phyloP scores from a whole-genome alignment of 75 land plant genomes.

The Pinus tabuliformis region DNA sequence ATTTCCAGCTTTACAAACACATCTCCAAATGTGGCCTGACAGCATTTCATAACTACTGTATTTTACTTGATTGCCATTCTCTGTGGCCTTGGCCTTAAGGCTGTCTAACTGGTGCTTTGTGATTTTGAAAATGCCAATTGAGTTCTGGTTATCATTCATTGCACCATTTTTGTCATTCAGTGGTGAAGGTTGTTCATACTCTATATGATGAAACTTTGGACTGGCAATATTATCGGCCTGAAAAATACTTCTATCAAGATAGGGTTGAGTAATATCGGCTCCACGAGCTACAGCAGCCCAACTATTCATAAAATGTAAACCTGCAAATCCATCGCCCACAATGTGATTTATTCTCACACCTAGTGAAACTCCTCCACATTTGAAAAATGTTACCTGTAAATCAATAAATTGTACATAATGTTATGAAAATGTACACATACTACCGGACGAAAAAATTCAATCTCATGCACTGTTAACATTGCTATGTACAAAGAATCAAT shows the following conservation, averaged over 20 bases:
- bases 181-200: conserved; percentile 41
- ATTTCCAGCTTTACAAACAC: conserved; percentile 32
- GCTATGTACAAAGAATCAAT: too few species aligned
- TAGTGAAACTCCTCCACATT: conserved; percentile 57
- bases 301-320: conserved; percentile 56
- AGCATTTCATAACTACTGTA: conserved; percentile 56
- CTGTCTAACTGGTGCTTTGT: background rate
- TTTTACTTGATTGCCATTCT: background rate
- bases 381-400: conserved; percentile 50
- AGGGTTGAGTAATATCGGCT: conserved; percentile 24
- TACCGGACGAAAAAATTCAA: background rate
- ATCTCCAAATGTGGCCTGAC: conserved; percentile 62
- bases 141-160: background rate
- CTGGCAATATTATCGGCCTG: conserved; percentile 35
- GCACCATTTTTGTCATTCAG: background rate
- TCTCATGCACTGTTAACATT: background rate
- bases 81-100: conserved; percentile 20
- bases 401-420: background rate
- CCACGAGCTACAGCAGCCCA: conserved; percentile 64
- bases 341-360: conserved; percentile 60
- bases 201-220: conserved; percentile 49
- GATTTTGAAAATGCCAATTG: background rate
- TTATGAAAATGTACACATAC: background rate
- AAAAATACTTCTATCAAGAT: conserved; percentile 54
- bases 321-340: conserved; percentile 54